A percentile compares a stretch with the other conserved stretches of the same genome.
These are phyloP conservation scores for Ganoderma multipileum DNA, from an alignment of 1,284 basidiomycete species.

Conservation along the genomic window DNA sequence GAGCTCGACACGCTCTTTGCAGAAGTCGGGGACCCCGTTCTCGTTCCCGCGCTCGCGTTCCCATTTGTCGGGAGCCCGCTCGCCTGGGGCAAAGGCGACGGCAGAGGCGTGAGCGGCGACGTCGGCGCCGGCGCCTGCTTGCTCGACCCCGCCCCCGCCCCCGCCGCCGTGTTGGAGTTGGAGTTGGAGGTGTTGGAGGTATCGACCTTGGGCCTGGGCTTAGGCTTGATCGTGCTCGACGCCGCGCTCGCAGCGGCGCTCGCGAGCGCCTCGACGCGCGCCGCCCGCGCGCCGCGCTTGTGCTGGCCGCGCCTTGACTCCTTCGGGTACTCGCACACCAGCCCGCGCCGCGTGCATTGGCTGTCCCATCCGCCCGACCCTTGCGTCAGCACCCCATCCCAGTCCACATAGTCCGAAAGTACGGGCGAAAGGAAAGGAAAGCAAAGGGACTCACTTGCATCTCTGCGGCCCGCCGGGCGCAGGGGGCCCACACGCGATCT, in stretches of 20 bases:
- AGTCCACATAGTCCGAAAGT: too few relatives aligned
- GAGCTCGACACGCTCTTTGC: background rate
- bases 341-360: constrained; percentile 54
- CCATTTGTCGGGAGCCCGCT: background rate
- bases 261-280: constrained; percentile 32
- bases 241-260: constrained; percentile 12
- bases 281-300: constrained; percentile 45
- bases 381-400: too few relatives aligned
- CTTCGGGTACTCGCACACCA: constrained; percentile 57
- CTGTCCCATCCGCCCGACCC: constrained; percentile 34
- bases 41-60: too few relatives aligned
- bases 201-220: constrained; percentile 8
- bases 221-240: constrained; percentile 7
- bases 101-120: constrained; percentile 27
- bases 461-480: constrained; percentile 36
- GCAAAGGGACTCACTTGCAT: constrained; percentile 42
- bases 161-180: background rate
- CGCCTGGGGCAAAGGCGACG: constrained; percentile 9
- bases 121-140: background rate
- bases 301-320: constrained; percentile 60
- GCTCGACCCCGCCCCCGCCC: background rate
- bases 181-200: background rate
- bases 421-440: background rate
- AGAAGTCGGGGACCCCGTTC: background rate
- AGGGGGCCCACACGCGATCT: constrained; percentile 47